Percentiles rank a stretch among this genome's conserved stretches.
Conservation (phyloP, 2,329 filamentous ascomycete genomes). For the Kalaharituber pfeilii region DNA sequence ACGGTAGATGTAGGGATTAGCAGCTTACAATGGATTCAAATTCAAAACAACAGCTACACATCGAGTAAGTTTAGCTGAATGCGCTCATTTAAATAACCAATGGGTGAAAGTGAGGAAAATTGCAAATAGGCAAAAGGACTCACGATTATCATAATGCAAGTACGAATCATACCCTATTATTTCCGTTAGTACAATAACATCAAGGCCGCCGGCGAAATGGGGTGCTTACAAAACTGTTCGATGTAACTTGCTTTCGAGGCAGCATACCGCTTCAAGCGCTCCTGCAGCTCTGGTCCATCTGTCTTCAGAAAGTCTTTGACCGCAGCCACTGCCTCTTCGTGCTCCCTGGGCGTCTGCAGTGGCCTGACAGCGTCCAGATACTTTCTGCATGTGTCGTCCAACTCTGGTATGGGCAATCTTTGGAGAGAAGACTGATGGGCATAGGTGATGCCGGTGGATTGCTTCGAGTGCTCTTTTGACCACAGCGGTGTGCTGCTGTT, state of each 20-base stretch:
- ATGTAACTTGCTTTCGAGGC: conserved; percentile 88
- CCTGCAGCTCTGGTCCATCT: conserved; percentile 72
- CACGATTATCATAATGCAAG: conserved; percentile 82
- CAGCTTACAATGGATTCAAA: conserved; percentile 94
- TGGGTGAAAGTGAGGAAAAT: background rate
- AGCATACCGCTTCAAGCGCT: conserved; percentile 78
- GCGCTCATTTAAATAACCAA: background rate
- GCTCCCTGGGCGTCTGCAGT: conserved; percentile 63
- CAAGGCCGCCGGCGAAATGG: background rate
- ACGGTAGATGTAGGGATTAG: conserved; percentile 1
- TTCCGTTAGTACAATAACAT: conserved; percentile 20
- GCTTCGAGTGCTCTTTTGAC: conserved; percentile 36
- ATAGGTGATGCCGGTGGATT: conserved; percentile 61
- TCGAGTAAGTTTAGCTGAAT: conserved; percentile 15
- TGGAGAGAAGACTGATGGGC: conserved; percentile 74
- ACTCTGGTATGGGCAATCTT: conserved; percentile 80
- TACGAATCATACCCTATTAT: conserved; percentile 92
- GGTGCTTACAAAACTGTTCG: conserved; percentile 80
- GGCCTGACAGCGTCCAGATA: conserved; percentile 68
- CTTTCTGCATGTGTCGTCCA: conserved; percentile 58
- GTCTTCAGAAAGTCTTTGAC: conserved; percentile 64
- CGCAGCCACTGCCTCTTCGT: conserved; percentile 62
- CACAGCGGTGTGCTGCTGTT: conserved; percentile 33
- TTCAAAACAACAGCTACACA: conserved; percentile 83
- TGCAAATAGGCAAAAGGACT: conserved; percentile 17